Conservation (phyloP, 2,329 filamentous ascomycete genomes). For the Gaeumannomyces sp. region DNA sequence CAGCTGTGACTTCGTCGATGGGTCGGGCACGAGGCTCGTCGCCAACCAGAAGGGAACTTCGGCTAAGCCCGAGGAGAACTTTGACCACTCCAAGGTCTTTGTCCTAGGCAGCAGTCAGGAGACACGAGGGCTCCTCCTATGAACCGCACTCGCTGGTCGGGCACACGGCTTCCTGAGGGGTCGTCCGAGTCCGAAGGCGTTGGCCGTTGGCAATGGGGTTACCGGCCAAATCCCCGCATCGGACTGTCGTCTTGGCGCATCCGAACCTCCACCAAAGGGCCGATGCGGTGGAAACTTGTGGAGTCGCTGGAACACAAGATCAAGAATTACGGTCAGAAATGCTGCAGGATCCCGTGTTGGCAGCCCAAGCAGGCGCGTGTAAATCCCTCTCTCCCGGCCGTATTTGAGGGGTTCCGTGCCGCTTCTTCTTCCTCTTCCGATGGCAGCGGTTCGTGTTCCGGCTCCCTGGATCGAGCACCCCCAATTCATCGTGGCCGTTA, state of each 20-base stretch:
- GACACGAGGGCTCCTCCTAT: no score
- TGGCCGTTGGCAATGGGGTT: background rate
- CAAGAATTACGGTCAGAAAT: background rate
- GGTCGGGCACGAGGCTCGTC: slow-evolving; percentile 30
- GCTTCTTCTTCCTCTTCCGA: background rate
- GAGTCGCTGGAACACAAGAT: background rate
- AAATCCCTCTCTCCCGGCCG: background rate
- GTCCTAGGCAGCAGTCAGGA: no score
- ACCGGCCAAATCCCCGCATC: background rate
- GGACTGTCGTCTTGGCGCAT: background rate
- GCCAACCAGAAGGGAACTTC: slow-evolving; percentile 33
- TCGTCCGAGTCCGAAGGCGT: background rate
- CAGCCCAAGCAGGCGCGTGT: background rate
- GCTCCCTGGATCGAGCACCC: background rate
- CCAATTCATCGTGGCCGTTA: background rate
- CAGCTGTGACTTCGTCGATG: slow-evolving; percentile 27
- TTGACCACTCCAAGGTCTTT: no score
- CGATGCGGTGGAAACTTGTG: background rate
- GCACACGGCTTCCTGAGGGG: no score
- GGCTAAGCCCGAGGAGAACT: no score
- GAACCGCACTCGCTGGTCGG: no score
- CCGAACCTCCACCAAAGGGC: background rate
- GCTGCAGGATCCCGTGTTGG: no score
- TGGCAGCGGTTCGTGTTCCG: background rate
- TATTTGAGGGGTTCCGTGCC: background rate